Evolutionary conservation across 2,329 filamentous ascomycete species (phyloP).

Genomic region (Botryosphaeria dothidea): DNA sequence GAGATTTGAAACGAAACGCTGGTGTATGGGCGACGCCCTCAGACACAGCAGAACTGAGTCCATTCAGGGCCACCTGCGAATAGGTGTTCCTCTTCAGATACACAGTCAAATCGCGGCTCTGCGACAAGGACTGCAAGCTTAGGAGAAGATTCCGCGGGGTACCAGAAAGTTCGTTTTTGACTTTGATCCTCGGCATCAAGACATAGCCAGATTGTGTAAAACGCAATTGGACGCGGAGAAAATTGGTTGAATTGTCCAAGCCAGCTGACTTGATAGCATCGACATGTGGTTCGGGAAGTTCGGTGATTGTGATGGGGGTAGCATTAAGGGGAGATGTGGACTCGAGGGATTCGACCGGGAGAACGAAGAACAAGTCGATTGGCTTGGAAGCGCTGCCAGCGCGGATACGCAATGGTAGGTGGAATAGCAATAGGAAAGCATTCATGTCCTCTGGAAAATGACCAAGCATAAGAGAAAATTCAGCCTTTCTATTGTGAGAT

Average conservation of each 20-base stretch:
- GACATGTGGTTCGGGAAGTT: background rate
- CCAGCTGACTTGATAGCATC: background rate
- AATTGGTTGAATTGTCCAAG: background rate
- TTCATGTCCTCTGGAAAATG: background rate
- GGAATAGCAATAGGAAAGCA: background rate
- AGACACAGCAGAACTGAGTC: background rate
- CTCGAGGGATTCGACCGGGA: background rate
- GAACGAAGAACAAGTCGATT: background rate
- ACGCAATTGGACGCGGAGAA: background rate
- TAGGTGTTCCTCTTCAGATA: constrained; percentile 10
- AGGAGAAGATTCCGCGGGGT: background rate
- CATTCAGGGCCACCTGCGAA: background rate
- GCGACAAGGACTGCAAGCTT: background rate
- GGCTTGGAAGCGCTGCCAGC: background rate
- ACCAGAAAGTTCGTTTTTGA: background rate
- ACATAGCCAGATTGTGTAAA: background rate
- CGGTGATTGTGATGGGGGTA: background rate
- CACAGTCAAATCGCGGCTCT: background rate
- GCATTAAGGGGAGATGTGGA: background rate
- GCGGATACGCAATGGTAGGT: background rate
- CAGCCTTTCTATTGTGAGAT: constrained; percentile 16
- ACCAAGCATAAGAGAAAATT: constrained; percentile 12
- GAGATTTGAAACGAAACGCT: background rate
- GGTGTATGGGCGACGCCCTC: background rate
- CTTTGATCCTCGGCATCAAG: constrained; percentile 2